Percentiles rank a stretch among this genome's conserved stretches.
These are phyloP conservation scores for Erodium maritimum DNA, from an alignment of 345 rosid genomes.

Conservation along the genomic window DNA sequence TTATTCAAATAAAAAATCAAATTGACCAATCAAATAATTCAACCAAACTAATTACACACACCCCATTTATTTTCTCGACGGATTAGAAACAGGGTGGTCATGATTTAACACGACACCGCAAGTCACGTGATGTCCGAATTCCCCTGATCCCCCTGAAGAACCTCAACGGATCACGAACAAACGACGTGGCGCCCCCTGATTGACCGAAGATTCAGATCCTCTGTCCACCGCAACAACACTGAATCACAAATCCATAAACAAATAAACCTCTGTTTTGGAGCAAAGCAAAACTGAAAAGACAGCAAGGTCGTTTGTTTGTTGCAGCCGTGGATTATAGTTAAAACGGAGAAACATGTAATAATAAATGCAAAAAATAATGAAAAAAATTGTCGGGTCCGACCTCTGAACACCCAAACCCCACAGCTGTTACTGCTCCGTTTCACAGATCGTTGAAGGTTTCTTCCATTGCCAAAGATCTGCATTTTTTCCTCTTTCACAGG, in stretches of 20 bases:
- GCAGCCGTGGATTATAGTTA: neutral
- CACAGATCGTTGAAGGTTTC: neutral
- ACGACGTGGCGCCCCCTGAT: neutral
- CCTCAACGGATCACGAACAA: too few relatives aligned
- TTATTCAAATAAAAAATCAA: too few relatives aligned
- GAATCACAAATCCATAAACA: too few relatives aligned
- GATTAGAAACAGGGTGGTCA: too few relatives aligned
- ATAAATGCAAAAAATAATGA: too few relatives aligned
- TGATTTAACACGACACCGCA: too few relatives aligned
- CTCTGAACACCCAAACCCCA: neutral
- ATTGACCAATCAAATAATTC: too few relatives aligned
- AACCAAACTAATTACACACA: too few relatives aligned
- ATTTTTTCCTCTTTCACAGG: neutral
- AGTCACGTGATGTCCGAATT: too few relatives aligned
- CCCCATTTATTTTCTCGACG: too few relatives aligned
- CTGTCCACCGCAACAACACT: too few relatives aligned
- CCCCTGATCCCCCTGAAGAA: too few relatives aligned
- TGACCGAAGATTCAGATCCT: neutral
- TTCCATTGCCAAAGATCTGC: neutral
- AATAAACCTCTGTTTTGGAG: neutral
- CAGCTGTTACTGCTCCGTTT: neutral
- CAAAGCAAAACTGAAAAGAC: neutral
- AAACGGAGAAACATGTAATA: neutral
- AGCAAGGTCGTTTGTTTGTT: neutral
- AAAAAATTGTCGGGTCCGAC: neutral